Base-by-base conservation (phyloP, 441 rosid species). In the Manihot esculenta region DNA sequence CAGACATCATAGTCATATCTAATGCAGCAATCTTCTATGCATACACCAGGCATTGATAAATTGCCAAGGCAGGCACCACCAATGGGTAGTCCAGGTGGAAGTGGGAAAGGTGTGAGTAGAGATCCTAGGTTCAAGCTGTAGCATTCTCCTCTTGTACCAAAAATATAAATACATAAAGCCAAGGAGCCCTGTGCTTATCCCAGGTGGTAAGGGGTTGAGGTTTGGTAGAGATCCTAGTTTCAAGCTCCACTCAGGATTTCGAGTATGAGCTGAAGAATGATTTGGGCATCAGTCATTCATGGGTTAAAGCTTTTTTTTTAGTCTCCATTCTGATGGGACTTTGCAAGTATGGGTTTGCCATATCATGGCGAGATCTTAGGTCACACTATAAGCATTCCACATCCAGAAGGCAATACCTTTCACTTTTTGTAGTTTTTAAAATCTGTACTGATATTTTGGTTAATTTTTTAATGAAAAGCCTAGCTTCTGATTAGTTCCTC, bases 231-330 rank as follows among this genome's bases (percentile, higher is more conserved):
- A 38, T 38, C 42, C 42, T 5, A 38, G 9, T 8, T 38, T 38
- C 7, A 38, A 38, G 42, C n/a, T n/a, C n/a, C n/a, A n/a, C n/a
- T n/a, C n/a, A n/a, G 91, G 99, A 88, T 58, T 88, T 87, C 77
- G 78, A 72, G 62, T 81, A 79, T 30, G 96, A 90, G 85, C 82
- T 96, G 60, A 89, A 88, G 55, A 96, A 93, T 80, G 97, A 93
- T 82, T 65, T 85, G 1, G 97, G 97, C 66, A 80, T 94, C 64
- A 74, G 92, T 71, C 88, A 94, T 68, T 70, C 91, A 30, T 66
- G 97, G 89, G 55, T 81, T 67, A 72, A 75, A 69, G 58, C 82
- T 82, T 64, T 18, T 85, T 54, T 83, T 78, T 80, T 92, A 82
- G 75, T n/a, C 96, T 91, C 81, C 92, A 96, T 80, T 80, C 83